A percentile compares a stretch with the other conserved stretches of the same genome.
These are phyloP conservation scores for Xylaria sp. DNA, from an alignment of 2,329 filamentous ascomycete species.

Conservation along the genomic window DNA sequence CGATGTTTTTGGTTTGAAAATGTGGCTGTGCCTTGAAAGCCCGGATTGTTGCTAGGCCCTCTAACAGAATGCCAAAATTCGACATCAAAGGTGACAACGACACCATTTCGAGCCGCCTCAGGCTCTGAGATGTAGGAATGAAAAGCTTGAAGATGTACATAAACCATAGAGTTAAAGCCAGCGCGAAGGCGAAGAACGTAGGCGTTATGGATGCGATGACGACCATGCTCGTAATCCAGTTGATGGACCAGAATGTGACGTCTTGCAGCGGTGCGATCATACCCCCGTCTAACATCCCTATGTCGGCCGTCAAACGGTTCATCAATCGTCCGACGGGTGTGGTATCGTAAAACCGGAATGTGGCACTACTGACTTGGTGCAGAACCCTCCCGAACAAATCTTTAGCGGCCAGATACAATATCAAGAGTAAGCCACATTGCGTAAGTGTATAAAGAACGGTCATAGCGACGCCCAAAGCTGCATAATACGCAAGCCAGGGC, in stretches of 20 bases:
- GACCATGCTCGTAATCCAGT: constrained; percentile 76
- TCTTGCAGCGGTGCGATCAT: constrained; percentile 78
- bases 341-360: constrained; percentile 90
- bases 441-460: constrained; percentile 69
- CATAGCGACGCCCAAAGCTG: constrained; percentile 71
- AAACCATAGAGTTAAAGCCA: constrained; percentile 74
- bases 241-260: constrained; percentile 76
- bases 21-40: constrained; percentile 82
- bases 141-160: constrained; percentile 80
- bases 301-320: constrained; percentile 91
- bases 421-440: constrained; percentile 76
- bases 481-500: constrained; percentile 80
- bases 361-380: constrained; percentile 78
- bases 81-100: constrained; percentile 89
- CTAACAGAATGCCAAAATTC: constrained; percentile 88
- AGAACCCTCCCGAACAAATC: constrained; percentile 79
- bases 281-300: constrained; percentile 89
- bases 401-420: constrained; percentile 82
- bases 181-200: constrained; percentile 77
- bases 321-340: constrained; percentile 90
- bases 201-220: constrained; percentile 86
- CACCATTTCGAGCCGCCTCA: constrained; percentile 88
- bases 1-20: constrained; percentile 83
- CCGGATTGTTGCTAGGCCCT: constrained; percentile 86
- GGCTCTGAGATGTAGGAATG: constrained; percentile 82